phyloP scores from a whole-genome alignment of 768 basidiomycete species.

The Fistulinella prunicolor region DNA sequence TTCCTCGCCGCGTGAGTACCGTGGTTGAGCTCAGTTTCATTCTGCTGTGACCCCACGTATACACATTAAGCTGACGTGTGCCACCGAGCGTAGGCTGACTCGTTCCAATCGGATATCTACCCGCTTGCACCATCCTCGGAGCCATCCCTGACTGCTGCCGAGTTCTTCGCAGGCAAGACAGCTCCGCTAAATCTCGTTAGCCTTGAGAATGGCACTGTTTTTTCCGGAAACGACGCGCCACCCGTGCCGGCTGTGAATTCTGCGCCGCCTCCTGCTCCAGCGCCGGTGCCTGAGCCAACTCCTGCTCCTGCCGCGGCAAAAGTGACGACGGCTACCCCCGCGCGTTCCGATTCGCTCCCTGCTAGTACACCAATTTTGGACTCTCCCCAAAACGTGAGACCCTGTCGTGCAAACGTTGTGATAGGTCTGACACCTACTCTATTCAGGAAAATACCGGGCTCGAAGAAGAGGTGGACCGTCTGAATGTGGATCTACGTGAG shows the following conservation, averaged over 20 bases:
- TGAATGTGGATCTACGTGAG: constrained; percentile 69
- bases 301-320: constrained; percentile 31
- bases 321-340: constrained; percentile 23
- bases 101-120: constrained; percentile 97
- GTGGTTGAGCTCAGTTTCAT: too few relatives aligned
- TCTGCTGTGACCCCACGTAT: too few relatives aligned
- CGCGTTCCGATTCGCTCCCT: constrained; percentile 16
- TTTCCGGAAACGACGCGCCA: constrained; percentile 28
- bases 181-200: constrained; percentile 75
- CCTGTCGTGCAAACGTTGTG: constrained; percentile 1
- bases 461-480: constrained; percentile 56
- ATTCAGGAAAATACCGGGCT: constrained; percentile 27
- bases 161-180: constrained; percentile 86
- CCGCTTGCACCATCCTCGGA: constrained; percentile 86
- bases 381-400: constrained; percentile 30
- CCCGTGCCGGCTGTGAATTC: constrained; percentile 29
- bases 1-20: constrained; percentile 77
- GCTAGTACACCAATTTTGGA: background rate
- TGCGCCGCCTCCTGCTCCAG: constrained; percentile 22
- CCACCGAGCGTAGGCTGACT: constrained; percentile 64
- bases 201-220: constrained; percentile 64
- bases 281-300: constrained; percentile 34
- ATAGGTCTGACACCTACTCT: background rate
- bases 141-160: constrained; percentile 73
- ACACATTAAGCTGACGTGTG: background rate